Conservation (phyloP, 306 rosid species). For the Oxytropis ochrocephala region DNA sequence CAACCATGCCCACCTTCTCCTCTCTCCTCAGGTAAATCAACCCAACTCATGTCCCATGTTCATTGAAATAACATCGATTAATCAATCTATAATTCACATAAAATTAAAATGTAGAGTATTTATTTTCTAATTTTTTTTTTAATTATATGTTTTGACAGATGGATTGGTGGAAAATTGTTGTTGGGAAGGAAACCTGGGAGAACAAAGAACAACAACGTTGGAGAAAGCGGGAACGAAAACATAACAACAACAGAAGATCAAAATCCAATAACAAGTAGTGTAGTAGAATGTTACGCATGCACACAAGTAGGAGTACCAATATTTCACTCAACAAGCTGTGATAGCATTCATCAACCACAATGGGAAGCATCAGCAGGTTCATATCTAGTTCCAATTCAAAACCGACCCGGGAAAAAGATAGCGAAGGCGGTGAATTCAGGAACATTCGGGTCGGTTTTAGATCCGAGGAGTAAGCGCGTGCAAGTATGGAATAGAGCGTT, state of each 20-base stretch:
- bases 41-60: not conserved
- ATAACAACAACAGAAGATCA: not conserved
- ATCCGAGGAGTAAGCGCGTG: conserved; percentile 84
- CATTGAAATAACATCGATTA: too few relatives aligned
- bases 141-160: conserved; percentile 34
- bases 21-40: conserved; percentile 45
- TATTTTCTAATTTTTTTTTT: too few relatives aligned
- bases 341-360: conserved; percentile 53
- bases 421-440: conserved; percentile 2
- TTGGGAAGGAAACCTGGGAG: not conserved
- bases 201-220: not conserved
- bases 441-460: conserved; percentile 51
- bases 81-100: too few relatives aligned
- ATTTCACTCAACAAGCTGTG: conserved; percentile 94
- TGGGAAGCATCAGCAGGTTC: conserved; percentile 98
- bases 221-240: not conserved
- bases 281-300: conserved; percentile 86
- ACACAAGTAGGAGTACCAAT: conserved; percentile 79
- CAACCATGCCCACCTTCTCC: conserved; percentile 63
- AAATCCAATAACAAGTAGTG: not conserved
- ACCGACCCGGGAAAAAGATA: conserved; percentile 27
- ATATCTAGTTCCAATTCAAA: conserved; percentile 61
- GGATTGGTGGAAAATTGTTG: conserved; percentile 28
- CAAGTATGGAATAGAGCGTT: conserved; percentile 77
- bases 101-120: not conserved